These are phyloP conservation scores for Boeremia exigua DNA, from an alignment of 2,329 filamentous ascomycete genomes.

Conservation along the genomic window DNA sequence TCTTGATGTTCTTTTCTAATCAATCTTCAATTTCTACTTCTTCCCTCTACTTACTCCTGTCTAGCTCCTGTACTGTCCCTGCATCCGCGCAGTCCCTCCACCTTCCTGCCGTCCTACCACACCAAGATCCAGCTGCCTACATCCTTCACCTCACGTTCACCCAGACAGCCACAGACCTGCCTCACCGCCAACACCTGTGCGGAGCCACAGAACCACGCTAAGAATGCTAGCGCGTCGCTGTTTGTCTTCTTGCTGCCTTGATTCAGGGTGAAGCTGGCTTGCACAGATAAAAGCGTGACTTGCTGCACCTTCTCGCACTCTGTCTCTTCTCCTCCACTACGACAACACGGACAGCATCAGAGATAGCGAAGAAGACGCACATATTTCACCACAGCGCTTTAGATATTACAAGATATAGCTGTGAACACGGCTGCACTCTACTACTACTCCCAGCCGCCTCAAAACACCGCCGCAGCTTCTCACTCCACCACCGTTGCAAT, in stretches of 20 bases:
- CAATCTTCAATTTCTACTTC: not conserved
- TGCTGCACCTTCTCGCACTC: not conserved
- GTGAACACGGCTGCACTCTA: too few relatives aligned
- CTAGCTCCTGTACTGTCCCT: not conserved
- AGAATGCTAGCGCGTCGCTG: slow-evolving; percentile 14
- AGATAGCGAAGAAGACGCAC: not conserved
- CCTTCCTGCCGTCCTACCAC: not conserved
- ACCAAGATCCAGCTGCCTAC: too few relatives aligned
- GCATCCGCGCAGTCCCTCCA: not conserved
- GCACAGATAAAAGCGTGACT: not conserved
- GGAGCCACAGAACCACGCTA: not conserved
- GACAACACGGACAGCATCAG: not conserved
- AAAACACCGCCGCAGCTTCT: not conserved
- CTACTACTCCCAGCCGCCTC: too few relatives aligned
- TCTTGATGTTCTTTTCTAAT: not conserved
- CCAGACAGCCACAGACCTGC: not conserved
- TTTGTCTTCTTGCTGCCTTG: slow-evolving; percentile 10
- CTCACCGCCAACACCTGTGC: not conserved
- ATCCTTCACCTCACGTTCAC: not conserved
- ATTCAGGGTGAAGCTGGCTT: slow-evolving; percentile 19
- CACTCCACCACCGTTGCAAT: slow-evolving; percentile 18
- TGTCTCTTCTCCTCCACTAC: not conserved
- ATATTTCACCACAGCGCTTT: too few relatives aligned
- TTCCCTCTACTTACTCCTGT: not conserved
- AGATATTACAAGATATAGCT: too few relatives aligned